phyloP scores from a whole-genome alignment of 306 rosid species.

The Albizia julibrissin region DNA sequence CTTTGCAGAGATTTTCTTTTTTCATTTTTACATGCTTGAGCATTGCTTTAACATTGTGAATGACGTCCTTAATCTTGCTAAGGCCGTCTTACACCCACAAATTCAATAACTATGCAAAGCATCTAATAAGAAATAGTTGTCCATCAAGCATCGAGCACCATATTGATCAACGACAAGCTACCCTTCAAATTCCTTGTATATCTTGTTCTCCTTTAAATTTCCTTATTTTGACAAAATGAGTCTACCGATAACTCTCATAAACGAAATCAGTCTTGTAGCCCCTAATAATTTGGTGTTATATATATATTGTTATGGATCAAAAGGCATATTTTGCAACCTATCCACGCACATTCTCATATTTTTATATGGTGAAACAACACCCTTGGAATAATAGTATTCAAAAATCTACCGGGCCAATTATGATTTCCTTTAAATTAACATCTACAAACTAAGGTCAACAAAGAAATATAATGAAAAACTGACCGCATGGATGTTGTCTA shows the following conservation, averaged over 20 bases:
- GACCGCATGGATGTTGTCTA: background rate
- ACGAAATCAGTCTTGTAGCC: background rate
- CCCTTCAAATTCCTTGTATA: background rate
- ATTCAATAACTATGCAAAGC: background rate
- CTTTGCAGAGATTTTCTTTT: background rate
- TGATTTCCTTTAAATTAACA: background rate
- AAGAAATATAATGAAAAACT: background rate
- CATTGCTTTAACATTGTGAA: background rate
- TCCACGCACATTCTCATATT: background rate
- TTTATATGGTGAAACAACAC: background rate
- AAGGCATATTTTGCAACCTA: background rate
- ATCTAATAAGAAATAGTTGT: background rate
- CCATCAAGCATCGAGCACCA: background rate
- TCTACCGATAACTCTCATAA: conserved; percentile 8
- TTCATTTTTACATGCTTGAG: background rate
- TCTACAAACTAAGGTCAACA: background rate
- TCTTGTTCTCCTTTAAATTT: background rate
- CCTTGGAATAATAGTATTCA: background rate
- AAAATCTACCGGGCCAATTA: conserved; percentile 6
- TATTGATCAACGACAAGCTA: background rate
- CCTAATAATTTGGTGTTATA: background rate
- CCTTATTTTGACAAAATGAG: background rate
- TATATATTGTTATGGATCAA: background rate
- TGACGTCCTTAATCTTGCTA: background rate
- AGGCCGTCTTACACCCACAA: background rate